Evolutionary conservation across 495 filamentous ascomycete genomes (phyloP).

Genomic region (Hypoxylon lenormandii): DNA sequence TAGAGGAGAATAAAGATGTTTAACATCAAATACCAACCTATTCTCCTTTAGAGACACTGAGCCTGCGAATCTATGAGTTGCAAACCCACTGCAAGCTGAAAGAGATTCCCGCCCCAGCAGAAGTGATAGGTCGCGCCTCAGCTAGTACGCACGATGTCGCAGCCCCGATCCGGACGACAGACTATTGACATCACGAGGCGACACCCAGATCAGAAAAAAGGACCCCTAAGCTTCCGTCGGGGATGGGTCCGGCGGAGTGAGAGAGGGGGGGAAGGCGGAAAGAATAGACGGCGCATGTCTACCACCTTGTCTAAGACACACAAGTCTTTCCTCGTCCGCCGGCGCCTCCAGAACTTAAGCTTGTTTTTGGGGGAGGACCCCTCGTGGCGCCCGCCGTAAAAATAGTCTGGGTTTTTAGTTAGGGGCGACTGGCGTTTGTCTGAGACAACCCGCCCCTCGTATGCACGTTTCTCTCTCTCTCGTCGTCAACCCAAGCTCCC

Average conservation of each 20-base stretch:
- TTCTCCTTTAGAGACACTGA: too few species aligned
- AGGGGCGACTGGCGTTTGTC: neutral
- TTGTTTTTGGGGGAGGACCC: too few species aligned
- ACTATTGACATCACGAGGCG: conserved; percentile 12
- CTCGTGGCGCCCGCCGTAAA: neutral
- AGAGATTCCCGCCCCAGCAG: neutral
- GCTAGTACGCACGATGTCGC: conserved; percentile 25
- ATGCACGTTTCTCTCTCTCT: conserved; percentile 8
- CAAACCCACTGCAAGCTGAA: neutral
- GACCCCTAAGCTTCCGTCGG: conserved; percentile 1
- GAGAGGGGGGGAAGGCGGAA: neutral
- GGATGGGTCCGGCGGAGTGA: neutral
- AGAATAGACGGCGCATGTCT: conserved; percentile 20
- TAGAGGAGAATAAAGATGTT: too few species aligned
- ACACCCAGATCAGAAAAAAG: neutral
- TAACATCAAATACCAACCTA: too few species aligned
- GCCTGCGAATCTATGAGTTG: too few species aligned
- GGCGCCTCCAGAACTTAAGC: neutral
- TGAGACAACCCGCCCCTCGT: neutral
- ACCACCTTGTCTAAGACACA: conserved; percentile 12
- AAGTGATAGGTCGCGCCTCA: conserved; percentile 13
- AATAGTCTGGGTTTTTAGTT: conserved; percentile 2
- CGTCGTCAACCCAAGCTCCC: neutral
- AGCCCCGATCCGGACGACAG: conserved; percentile 21
- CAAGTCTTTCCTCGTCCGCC: neutral